Conservation (phyloP, 2,329 filamentous ascomycete genomes). For the Xylariomycetidae sp. region DNA sequence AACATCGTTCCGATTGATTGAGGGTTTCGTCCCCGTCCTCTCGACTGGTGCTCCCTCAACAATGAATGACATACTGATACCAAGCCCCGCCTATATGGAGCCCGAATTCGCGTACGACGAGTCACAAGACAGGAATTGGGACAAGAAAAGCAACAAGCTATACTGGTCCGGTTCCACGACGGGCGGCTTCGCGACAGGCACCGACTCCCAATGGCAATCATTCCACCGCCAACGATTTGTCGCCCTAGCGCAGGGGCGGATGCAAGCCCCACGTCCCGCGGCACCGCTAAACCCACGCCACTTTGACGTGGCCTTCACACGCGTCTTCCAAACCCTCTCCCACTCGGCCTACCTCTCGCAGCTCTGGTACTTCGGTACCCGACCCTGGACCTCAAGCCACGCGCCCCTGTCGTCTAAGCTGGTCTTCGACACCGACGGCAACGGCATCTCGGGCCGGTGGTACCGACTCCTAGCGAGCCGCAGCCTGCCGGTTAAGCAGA, state of each 20-base stretch:
- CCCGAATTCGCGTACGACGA: constrained; percentile 37
- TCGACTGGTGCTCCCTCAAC: constrained; percentile 40
- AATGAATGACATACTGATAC: constrained; percentile 48
- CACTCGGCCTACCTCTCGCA: constrained; percentile 33
- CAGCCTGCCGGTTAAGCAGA: constrained; percentile 46
- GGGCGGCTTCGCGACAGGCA: constrained; percentile 35
- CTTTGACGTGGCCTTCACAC: constrained; percentile 42
- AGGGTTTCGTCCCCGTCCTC: constrained; percentile 40
- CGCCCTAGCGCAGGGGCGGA: constrained; percentile 29
- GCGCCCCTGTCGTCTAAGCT: constrained; percentile 34
- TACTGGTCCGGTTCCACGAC: constrained; percentile 57
- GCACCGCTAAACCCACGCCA: constrained; percentile 32
- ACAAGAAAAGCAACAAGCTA: constrained; percentile 42
- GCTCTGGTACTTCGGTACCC: constrained; percentile 23
- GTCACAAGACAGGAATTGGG: constrained; percentile 39
- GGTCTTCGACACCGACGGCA: constrained; percentile 52
- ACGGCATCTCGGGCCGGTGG: constrained; percentile 50
- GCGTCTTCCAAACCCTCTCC: constrained; percentile 39
- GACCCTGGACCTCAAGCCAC: constrained; percentile 28
- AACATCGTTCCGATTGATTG: constrained; percentile 34
- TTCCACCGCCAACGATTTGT: constrained; percentile 47
- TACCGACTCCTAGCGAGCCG: constrained; percentile 45
- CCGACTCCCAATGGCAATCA: constrained; percentile 30
- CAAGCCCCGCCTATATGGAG: constrained; percentile 45
- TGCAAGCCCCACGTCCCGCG: constrained; percentile 15